Evolutionary conservation across 2,329 filamentous ascomycete genomes (phyloP).

Genomic region (Biscogniauxia mediterranea): DNA sequence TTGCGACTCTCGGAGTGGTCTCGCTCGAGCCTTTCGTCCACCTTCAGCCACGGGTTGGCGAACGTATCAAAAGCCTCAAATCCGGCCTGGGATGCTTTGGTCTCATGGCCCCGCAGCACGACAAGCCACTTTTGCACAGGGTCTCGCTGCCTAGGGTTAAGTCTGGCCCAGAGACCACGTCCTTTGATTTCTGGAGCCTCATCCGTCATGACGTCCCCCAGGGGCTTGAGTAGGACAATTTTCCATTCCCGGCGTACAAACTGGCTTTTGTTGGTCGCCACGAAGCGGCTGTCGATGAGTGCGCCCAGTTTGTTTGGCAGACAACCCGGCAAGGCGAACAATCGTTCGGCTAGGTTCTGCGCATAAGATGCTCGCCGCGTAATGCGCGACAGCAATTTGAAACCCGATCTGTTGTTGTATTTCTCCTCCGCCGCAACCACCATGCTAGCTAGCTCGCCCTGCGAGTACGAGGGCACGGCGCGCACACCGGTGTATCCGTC

Average conservation of each 20-base stretch:
- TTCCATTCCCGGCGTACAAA: conserved; percentile 20
- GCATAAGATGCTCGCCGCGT: conserved; percentile 7
- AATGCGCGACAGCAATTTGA: neutral
- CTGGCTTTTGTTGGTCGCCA: conserved; percentile 20
- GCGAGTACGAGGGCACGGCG: conserved; percentile 15
- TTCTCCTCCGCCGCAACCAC: conserved; percentile 5
- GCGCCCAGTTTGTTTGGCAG: conserved; percentile 19
- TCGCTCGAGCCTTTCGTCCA: conserved; percentile 5
- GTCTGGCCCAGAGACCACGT: neutral
- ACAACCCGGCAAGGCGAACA: conserved; percentile 14
- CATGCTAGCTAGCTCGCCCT: conserved; percentile 12
- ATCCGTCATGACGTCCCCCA: conserved; percentile 8
- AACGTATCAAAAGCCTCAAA: conserved; percentile 15
- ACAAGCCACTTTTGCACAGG: conserved; percentile 21
- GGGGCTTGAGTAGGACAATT: conserved; percentile 12
- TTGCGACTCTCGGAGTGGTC: neutral
- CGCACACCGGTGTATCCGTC: conserved; percentile 20
- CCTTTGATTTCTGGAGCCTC: neutral
- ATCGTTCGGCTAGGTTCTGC: conserved; percentile 12
- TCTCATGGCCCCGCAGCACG: conserved; percentile 17
- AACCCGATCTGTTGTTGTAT: neutral
- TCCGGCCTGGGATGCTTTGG: conserved; percentile 9
- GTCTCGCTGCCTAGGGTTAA: neutral
- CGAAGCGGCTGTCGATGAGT: conserved; percentile 18
- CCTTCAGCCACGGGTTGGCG: conserved; percentile 18